A percentile compares a stretch with the other conserved stretches of the same genome.
Evolutionary conservation across 371 early-diverging fungal genomes (phyloP).

Genomic region (Chytridium lagenaria): DNA sequence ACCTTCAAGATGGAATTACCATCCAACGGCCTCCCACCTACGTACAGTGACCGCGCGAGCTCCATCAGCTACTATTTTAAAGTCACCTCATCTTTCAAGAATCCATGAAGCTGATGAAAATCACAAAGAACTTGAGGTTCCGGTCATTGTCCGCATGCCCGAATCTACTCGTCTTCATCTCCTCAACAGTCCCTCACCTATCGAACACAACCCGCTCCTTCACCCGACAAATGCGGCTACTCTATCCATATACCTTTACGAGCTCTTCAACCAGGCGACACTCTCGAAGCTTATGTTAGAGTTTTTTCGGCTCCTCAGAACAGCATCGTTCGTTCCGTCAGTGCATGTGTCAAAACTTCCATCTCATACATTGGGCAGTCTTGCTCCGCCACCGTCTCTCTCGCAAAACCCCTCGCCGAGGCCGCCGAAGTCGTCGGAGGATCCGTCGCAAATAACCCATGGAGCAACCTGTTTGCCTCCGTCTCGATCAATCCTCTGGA

Average conservation of each 20-base stretch:
- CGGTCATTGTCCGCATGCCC: conserved; percentile 33
- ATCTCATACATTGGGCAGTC: conserved; percentile 15
- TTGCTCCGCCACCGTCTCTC: background rate
- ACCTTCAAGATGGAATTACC: conserved; percentile 33
- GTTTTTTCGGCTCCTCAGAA: conserved; percentile 20
- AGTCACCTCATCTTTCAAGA: conserved; percentile 29
- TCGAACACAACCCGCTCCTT: conserved; percentile 17
- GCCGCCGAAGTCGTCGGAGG: conserved; percentile 17
- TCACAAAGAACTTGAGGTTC: conserved; percentile 22
- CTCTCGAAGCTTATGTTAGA: conserved; percentile 23
- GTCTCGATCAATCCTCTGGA: too few relatives aligned
- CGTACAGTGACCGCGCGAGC: conserved; percentile 19
- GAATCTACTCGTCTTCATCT: conserved; percentile 18
- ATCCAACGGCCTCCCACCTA: conserved; percentile 24
- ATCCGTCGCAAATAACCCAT: background rate
- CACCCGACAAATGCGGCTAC: conserved; percentile 24
- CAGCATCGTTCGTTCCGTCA: conserved; percentile 21
- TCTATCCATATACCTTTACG: conserved; percentile 25
- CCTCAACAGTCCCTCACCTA: conserved; percentile 16
- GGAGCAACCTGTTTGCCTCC: conserved; percentile 6
- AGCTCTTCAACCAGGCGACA: conserved; percentile 21
- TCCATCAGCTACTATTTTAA: conserved; percentile 32
- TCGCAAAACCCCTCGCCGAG: conserved; percentile 18
- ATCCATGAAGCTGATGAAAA: conserved; percentile 32
- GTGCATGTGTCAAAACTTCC: conserved; percentile 19